Evolutionary conservation across 2,329 filamentous ascomycete genomes (phyloP), one percentile per base, ranked within the genome.

Genomic region (Alternaria tenuissima): DNA sequence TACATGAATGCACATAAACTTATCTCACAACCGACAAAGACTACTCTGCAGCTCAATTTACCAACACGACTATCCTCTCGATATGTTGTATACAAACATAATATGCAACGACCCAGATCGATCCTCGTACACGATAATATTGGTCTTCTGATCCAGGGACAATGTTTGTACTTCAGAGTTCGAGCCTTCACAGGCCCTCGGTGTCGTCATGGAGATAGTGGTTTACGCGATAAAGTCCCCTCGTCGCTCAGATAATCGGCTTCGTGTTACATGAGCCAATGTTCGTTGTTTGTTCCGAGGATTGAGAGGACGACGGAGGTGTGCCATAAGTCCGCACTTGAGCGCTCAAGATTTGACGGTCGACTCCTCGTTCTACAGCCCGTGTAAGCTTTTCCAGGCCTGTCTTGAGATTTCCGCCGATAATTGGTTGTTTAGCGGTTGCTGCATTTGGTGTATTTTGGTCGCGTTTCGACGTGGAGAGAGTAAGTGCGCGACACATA

Each of bases 321-420:
- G 42, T 41, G 22, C 58, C 63, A 42, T 59, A 61, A 14, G 61
- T 54, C 38, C 58, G 59, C 18, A 60, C 52, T 44, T 67, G 63
- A n/a, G 61, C 63, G 39, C 24, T 43, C 8, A 66, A 22, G n/a
- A 67, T 56, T 20, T 67, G 63, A 44, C 51, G 47, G 47, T 67
- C 65, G 47, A 67, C 41, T 11, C 47, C 57, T n/a, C 53, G 56
- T 49, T 66, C 65, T 20, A 67, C 24, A 7, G 48, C 26, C n/a
- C 28, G 54, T 4, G 53, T 55, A 1, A 67, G 41, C 0, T 42
- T 47, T 20, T 65, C 59, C 12, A 67, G 44, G n/a, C 61, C 58
- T 36, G 52, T 66, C 12, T 12, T 59, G n/a, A 67, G 39, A n/a
- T 22, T 42, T 5, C 57, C 53, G 28, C 60, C 42, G 18, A 49